phyloP scores from a whole-genome alignment of 192 early-diverging fungal species.

The Entrophospora sp. region DNA sequence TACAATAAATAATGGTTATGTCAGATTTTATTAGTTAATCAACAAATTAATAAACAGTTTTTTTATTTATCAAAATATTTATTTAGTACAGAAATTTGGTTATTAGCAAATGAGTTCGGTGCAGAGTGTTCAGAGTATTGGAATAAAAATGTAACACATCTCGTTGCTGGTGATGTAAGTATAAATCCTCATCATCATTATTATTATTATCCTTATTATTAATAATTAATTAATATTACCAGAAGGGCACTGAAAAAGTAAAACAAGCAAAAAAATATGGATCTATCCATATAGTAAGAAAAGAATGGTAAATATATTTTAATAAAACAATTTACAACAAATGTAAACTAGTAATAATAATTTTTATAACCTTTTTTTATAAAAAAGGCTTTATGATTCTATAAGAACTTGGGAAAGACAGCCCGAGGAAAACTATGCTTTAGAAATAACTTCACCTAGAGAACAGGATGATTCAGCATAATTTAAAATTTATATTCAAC shows the following conservation, averaged over 20 bases:
- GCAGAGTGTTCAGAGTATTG: conserved; percentile 64
- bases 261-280: conserved; percentile 45
- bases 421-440: conserved; percentile 56
- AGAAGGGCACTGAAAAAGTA: conserved; percentile 70
- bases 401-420: conserved; percentile 60
- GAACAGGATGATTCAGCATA: too few species aligned
- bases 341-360: neutral
- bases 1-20: neutral
- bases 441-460: conserved; percentile 17
- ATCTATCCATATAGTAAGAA: conserved; percentile 41
- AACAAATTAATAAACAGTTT: neutral
- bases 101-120: conserved; percentile 71
- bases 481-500: too few species aligned
- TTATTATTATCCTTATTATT: neutral
- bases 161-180: conserved; percentile 76
- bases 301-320: conserved; percentile 45
- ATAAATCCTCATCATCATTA: neutral
- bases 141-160: conserved; percentile 63
- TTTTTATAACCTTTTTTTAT: neutral
- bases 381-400: conserved; percentile 59
- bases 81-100: conserved; percentile 68
- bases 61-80: neutral
- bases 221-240: neutral
- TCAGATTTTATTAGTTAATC: neutral
- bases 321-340: conserved; percentile 16